Conservation (phyloP, 352 stramenopile genomes). For the Elongisporangium anandrum region DNA sequence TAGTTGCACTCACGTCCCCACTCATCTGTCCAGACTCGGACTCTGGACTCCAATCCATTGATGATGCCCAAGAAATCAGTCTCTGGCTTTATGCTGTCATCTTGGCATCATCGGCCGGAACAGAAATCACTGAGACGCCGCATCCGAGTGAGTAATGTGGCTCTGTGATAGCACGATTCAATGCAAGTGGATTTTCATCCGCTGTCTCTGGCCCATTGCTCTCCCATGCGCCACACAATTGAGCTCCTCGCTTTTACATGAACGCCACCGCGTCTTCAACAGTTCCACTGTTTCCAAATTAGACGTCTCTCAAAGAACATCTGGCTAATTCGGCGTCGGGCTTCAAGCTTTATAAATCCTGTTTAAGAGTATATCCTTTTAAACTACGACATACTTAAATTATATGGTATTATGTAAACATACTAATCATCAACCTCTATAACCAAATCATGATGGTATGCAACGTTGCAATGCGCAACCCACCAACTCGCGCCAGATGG, state of each 20-base stretch:
- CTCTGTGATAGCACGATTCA: not conserved
- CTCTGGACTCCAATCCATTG: not conserved
- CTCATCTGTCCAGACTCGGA: not conserved
- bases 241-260: not conserved
- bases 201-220: not conserved
- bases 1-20: not conserved
- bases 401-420: not conserved
- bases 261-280: not conserved
- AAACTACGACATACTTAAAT: not conserved
- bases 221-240: not conserved
- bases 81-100: not conserved
- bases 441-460: not conserved
- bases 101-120: not conserved
- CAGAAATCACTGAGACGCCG: not conserved
- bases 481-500: not conserved
- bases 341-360: not conserved
- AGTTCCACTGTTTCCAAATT: not conserved
- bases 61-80: not conserved
- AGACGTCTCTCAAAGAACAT: not conserved
- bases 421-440: not conserved
- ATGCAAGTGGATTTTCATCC: not conserved
- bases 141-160: not conserved
- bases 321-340: not conserved
- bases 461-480: not conserved
- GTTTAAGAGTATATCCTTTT: not conserved